These are phyloP conservation scores for Pseudogymnoascus sp. DNA, from an alignment of 2,329 filamentous ascomycete genomes.

Conservation along the genomic window DNA sequence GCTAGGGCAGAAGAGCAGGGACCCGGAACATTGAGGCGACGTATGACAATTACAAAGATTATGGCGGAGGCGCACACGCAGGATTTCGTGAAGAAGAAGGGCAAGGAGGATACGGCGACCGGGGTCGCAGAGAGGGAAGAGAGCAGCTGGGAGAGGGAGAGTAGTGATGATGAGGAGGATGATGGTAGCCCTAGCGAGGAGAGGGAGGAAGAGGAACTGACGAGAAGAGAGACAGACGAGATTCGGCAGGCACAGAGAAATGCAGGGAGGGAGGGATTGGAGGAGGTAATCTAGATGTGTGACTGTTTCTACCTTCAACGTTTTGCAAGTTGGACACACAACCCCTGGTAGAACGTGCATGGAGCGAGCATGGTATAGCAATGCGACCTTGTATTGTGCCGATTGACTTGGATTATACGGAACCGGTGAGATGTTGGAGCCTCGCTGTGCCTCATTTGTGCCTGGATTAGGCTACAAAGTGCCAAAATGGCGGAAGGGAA, in stretches of 20 bases:
- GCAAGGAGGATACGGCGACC: slow-evolving; percentile 23
- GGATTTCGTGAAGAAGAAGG: slow-evolving; percentile 77
- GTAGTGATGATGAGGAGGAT: slow-evolving; percentile 9
- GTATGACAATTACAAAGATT: slow-evolving; percentile 52
- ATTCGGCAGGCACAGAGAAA: not conserved
- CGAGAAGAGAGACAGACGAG: not conserved
- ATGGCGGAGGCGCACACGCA: slow-evolving; percentile 79
- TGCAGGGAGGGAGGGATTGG: not conserved
- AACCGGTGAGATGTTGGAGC: not conserved
- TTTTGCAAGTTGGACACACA: not conserved
- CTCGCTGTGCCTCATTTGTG: not conserved
- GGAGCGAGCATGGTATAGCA: not conserved
- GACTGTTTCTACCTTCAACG: not conserved
- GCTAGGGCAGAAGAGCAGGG: slow-evolving; percentile 5
- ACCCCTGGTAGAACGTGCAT: not conserved
- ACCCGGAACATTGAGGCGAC: slow-evolving; percentile 15
- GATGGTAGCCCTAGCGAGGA: slow-evolving; percentile 8
- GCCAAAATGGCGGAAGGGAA: not conserved
- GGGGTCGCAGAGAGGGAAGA: not conserved
- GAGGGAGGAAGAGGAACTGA: not conserved
- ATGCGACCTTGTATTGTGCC: not conserved
- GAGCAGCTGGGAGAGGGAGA: not conserved
- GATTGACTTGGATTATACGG: not conserved
- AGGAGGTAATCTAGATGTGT: not conserved
- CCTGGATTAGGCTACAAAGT: not conserved